phyloP scores from a whole-genome alignment of 2,329 filamentous ascomycete genomes.

The Sclerotinia borealis region DNA sequence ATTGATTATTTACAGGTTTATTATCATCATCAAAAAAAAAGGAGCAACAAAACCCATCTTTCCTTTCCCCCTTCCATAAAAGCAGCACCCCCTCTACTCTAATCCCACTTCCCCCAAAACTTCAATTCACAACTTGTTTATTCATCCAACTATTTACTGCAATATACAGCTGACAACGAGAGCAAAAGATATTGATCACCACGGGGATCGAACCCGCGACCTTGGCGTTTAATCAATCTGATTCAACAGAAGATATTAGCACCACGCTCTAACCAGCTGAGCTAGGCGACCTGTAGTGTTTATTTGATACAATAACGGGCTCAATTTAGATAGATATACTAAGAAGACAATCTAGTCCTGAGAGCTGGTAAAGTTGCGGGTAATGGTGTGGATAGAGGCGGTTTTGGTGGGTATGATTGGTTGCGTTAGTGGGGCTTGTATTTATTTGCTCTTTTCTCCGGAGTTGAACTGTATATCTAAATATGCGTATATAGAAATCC shows the following conservation, averaged over 20 bases:
- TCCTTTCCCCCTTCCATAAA: background rate
- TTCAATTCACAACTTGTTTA: background rate
- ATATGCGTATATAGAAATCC: too few relatives aligned
- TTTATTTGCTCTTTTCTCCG: too few relatives aligned
- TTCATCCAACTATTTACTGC: background rate
- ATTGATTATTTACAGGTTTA: too few relatives aligned
- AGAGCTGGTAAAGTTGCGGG: too few relatives aligned
- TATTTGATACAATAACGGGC: accelerated
- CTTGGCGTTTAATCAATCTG: background rate
- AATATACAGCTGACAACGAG: too few relatives aligned
- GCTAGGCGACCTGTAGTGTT: background rate
- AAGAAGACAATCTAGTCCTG: too few relatives aligned
- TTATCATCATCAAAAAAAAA: background rate
- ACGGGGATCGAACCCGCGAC: background rate
- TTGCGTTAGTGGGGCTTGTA: too few relatives aligned
- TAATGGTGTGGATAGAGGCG: too few relatives aligned
- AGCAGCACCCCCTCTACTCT: background rate
- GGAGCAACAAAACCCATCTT: background rate
- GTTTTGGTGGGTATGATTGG: too few relatives aligned
- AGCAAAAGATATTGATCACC: background rate
- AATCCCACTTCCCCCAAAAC: background rate
- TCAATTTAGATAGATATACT: accelerated
- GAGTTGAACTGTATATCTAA: too few relatives aligned
- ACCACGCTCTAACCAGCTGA: conserved; percentile 10
- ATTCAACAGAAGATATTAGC: background rate